Conservation (phyloP, 257 asterid species). For the Gentiana straminea region DNA sequence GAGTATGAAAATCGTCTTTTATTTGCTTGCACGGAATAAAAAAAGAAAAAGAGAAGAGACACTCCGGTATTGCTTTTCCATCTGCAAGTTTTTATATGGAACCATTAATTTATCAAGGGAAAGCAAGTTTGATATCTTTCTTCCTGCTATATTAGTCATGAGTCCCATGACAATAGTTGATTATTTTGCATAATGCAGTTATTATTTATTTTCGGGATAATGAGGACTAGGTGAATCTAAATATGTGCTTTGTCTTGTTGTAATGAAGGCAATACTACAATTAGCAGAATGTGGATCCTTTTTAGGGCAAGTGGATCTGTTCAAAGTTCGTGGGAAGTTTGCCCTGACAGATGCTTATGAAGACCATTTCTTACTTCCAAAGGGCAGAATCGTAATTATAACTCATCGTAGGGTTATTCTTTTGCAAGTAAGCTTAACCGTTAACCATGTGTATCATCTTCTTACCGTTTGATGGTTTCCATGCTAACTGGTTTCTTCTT, state of each 20-base stretch:
- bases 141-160: not conserved
- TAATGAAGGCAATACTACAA: conserved; percentile 69
- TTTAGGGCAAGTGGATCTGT: conserved; percentile 81
- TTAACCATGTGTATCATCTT: conserved; percentile 1
- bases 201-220: not conserved
- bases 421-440: conserved; percentile 55
- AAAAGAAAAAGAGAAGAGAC: no score
- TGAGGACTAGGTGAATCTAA: conserved; percentile 4
- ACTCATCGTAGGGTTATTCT: conserved; percentile 84
- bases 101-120: not conserved
- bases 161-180: not conserved
- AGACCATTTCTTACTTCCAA: conserved; percentile 81
- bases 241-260: conserved; percentile 7
- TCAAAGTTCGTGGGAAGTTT: conserved; percentile 93
- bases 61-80: no score
- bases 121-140: not conserved
- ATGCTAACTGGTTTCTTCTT: conserved; percentile 9
- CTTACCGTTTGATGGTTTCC: conserved; percentile 5
- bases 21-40: no score
- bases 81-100: no score
- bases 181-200: not conserved
- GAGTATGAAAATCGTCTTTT: no score
- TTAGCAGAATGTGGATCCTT: conserved; percentile 93
- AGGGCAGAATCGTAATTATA: conserved; percentile 68
- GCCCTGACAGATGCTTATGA: conserved; percentile 95